A percentile compares a stretch with the other conserved stretches of the same genome.
phyloP scores from a whole-genome alignment of 2,329 filamentous ascomycete genomes.

The Metarhizium brunneum region DNA sequence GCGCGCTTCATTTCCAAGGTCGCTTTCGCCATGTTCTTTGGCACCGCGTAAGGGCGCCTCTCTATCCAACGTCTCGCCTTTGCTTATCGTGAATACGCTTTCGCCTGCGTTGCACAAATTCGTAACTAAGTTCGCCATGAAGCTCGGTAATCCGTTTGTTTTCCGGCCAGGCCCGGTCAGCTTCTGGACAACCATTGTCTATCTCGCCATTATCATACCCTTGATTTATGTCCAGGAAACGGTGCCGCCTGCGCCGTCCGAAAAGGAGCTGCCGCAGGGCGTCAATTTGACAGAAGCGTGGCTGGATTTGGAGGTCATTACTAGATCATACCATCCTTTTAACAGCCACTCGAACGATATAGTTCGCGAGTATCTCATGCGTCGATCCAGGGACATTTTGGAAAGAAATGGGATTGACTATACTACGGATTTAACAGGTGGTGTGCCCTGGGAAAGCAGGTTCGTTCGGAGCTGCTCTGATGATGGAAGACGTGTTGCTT shows the following conservation, averaged over 20 bases:
- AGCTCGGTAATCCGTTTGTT: conserved; percentile 48
- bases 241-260: conserved; percentile 56
- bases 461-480: background rate
- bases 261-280: conserved; percentile 40
- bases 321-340: conserved; percentile 72
- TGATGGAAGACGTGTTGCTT: background rate
- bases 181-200: conserved; percentile 65
- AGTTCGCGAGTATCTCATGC: conserved; percentile 67
- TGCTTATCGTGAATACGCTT: background rate
- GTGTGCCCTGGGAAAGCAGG: conserved; percentile 15
- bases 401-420: conserved; percentile 46
- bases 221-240: conserved; percentile 66
- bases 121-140: conserved; percentile 14
- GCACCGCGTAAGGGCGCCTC: background rate
- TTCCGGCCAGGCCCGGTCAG: conserved; percentile 79
- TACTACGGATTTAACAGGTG: conserved; percentile 28
- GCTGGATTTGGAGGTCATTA: conserved; percentile 70
- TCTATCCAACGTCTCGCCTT: background rate
- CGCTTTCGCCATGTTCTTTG: background rate
- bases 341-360: conserved; percentile 78
- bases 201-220: conserved; percentile 67
- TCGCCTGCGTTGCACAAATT: background rate
- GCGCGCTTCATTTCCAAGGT: background rate
- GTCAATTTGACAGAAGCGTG: conserved; percentile 81
- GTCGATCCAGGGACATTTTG: conserved; percentile 61